Conservation (phyloP, 2,329 filamentous ascomycete genomes). For the Fusarium irregulare region DNA sequence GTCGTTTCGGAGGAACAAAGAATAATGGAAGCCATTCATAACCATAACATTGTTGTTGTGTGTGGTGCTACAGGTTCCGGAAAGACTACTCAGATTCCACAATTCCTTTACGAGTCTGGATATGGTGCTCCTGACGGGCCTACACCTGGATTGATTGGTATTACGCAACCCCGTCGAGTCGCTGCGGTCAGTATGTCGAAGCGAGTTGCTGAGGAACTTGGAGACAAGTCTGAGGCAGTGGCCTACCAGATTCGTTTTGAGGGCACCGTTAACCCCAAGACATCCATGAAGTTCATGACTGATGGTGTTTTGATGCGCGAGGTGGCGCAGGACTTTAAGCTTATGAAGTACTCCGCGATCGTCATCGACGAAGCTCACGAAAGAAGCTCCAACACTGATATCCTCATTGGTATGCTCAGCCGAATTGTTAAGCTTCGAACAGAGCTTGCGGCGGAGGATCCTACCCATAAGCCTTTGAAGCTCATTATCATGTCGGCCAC, state of each 20-base stretch:
- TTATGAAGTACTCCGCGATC: conserved; percentile 91
- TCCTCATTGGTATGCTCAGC: conserved; percentile 96
- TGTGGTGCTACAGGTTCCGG: conserved; percentile 96
- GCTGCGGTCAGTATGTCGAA: conserved; percentile 97
- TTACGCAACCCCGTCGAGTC: conserved; percentile 94
- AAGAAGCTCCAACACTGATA: conserved; percentile 96
- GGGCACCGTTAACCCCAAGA: conserved; percentile 80
- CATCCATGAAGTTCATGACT: conserved; percentile 98
- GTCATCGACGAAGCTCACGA: conserved; percentile 98
- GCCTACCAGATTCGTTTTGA: conserved; percentile 97
- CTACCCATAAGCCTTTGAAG: conserved; percentile 81
- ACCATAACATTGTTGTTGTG: conserved; percentile 88
- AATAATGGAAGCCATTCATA: conserved; percentile 97
- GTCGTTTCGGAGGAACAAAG: conserved; percentile 96
- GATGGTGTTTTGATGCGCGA: conserved; percentile 95
- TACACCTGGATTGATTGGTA: conserved; percentile 90
- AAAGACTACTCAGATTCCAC: conserved; percentile 97
- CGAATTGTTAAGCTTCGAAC: conserved; percentile 87
- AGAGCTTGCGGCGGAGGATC: conserved; percentile 77
- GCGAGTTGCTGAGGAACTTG: conserved; percentile 87
- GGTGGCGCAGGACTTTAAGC: conserved; percentile 86
- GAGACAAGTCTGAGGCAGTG: conserved; percentile 79
- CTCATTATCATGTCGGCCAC: conserved; percentile 99
- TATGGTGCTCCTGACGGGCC: conserved; percentile 83
- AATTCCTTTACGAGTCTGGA: conserved; percentile 94